Conservation (phyloP, 176 grass and related monocot species). For the Tuctoria greenei region DNA sequence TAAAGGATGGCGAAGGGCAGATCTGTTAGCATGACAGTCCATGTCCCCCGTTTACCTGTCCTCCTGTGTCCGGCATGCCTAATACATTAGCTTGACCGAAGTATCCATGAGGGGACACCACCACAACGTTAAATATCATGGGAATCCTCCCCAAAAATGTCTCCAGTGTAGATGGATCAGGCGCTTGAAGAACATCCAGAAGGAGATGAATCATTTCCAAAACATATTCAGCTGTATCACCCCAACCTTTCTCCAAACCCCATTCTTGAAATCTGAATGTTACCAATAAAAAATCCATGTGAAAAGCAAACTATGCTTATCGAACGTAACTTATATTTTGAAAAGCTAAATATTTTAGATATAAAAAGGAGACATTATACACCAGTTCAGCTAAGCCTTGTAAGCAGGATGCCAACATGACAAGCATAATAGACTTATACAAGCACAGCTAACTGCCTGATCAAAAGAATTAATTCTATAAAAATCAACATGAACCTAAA, state of each 20-base stretch:
- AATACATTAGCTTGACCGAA: constrained; percentile 99
- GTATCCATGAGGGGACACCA: constrained; percentile 92
- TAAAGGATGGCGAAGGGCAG: not conserved
- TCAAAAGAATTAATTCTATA: not conserved
- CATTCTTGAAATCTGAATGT: constrained; percentile 88
- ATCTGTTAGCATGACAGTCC: not conserved
- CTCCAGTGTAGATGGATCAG: constrained; percentile 88
- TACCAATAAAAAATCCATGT: constrained; percentile 9
- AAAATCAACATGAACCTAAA: not conserved
- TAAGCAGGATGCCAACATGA: not conserved
- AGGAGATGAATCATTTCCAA: constrained; percentile 97
- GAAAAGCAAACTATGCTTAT: not conserved
- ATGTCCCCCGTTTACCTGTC: constrained; percentile 62
- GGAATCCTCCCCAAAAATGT: constrained; percentile 90
- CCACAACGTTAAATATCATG: constrained; percentile 98
- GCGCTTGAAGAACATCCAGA: constrained; percentile 86
- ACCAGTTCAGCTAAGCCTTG: not conserved
- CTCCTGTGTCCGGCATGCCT: constrained; percentile 95
- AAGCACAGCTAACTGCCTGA: not conserved
- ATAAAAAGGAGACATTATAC: not conserved
- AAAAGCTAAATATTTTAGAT: not conserved
- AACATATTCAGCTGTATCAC: constrained; percentile 78
- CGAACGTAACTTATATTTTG: not conserved
- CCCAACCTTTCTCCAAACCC: constrained; percentile 99
- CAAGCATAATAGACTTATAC: not conserved